Base-by-base conservation (phyloP, 139 green algal species). In the Chlorella sp. region DNA sequence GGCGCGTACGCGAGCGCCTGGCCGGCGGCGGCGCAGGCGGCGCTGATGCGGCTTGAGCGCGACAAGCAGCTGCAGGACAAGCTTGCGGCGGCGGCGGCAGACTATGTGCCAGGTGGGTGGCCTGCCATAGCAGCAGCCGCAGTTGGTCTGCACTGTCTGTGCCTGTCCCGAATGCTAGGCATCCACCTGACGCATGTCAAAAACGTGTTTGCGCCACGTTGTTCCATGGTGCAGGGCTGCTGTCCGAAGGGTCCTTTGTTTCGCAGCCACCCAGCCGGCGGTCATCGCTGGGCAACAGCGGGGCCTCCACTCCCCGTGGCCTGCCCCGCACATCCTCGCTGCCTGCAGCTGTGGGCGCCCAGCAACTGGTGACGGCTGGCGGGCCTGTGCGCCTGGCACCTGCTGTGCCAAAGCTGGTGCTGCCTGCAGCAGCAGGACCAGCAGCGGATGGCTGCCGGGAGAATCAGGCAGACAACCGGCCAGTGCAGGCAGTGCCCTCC, bases 41-140 rank as follows among this genome's bases (percentile, higher is more conserved):
- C 93, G 41, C 86, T 94, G 44, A 68, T 44, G 44, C 82, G 85
- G 7, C 74, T 94, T 74, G 75, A 75, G 5, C 74, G 47, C 0
- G 81, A 95, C 67, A 62, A 63, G 11, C 69, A 78, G 18, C 85
- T 96, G 69, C 85, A 90, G 85, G 88, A 92, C 51, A 89, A 83
- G 83, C 74, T 96, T 60, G 47, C 84, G 47, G 81, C 86, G n/a
- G 90, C 87, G 0, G 73, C 87, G 20, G 81, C 89, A 12, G 88
- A 89, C 28, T 82, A 85, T 32, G 4, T 65, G 21, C 80, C 74
- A 83, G 78, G 83, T 90, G 39, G 44, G 62, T 39, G 60, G 44
- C 44, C 44, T 51, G 44, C 44, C 6, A 9, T 9, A 51, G 44
- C 7, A 51, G 44, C 7, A 51, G 44, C 44, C 6, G 44, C n/a